Conservation (phyloP, 192 early-diverging fungal species). For the Diversispora eburnea region DNA sequence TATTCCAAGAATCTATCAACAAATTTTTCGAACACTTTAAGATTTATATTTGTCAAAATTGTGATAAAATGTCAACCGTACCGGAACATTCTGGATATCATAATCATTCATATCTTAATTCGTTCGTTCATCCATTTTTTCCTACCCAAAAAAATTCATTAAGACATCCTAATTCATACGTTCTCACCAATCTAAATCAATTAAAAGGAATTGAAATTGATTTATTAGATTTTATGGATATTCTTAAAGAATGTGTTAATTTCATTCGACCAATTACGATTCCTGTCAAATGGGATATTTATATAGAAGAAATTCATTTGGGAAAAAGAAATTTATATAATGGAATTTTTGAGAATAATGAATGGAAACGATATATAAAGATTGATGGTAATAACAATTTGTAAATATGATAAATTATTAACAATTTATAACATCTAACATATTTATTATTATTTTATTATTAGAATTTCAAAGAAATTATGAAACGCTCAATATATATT, state of each 20-base stretch:
- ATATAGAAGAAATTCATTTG: background rate
- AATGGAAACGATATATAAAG: conserved; percentile 8
- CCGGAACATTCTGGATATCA: conserved; percentile 11
- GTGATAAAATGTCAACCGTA: background rate
- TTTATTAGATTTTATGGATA: conserved; percentile 15
- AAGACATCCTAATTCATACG: background rate
- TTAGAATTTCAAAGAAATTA: conserved; percentile 10
- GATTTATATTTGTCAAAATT: background rate
- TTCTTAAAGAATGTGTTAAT: conserved; percentile 10
- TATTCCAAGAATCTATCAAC: background rate
- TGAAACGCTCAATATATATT: background rate
- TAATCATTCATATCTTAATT: background rate
- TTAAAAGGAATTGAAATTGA: conserved; percentile 2
- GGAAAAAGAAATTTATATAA: background rate
- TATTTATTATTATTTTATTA: background rate
- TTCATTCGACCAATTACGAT: background rate
- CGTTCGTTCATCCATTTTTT: no score
- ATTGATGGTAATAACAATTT: background rate
- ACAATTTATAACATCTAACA: background rate
- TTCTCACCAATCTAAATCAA: background rate
- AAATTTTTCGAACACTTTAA: conserved; percentile 14
- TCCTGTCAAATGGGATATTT: conserved; percentile 5
- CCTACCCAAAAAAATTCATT: no score
- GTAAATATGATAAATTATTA: background rate
- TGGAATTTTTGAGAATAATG: background rate